Evolutionary conservation across 768 basidiomycete genomes (phyloP), one percentile per base, ranked within the genome.

Genomic region (Pulveroboletus sp.): DNA sequence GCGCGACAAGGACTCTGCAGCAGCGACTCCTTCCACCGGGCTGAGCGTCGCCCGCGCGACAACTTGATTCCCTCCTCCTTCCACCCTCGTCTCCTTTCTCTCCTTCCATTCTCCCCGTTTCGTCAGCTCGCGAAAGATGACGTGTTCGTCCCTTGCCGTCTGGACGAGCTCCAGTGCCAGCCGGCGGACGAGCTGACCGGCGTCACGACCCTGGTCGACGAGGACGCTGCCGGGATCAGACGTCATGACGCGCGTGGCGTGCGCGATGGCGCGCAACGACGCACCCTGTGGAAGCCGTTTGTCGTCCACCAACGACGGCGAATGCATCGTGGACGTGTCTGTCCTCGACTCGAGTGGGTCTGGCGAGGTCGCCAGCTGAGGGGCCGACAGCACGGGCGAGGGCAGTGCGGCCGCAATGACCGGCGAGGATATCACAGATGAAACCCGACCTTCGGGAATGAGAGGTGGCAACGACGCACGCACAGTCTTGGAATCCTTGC

Each of bases 211-310:
- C 49, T 82, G 77, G 63, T 91, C 85, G 0, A 78, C 76, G 10
- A 93, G 76, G 48, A 93, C 80, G 55, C 87, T 89, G 12, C 77
- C 72, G 0, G 89, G 78, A 57, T 88, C 88, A 3, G 81, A 75
- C 0, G 86, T 86, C 89, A 93, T 91, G n/a, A 92, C 85, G 4
- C 90, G 81, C 2, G 86, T 92, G 1, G 90, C 89, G 47, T 91
- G 83, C 16, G 80, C 78, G 47, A 93, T 89, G 2, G 90, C 90
- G 6, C 80, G 80, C 2, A 93, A 63, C 1, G 86, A 78, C 0
- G 82, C 66, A 2, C 88, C 86, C 59, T 91, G 89, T 0, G 62
- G 69, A 7, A 47, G 63, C 34, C 54, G 64, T 35, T 67, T 68
- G 27, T 68, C 66, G 35, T 62, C 69, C 6, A 27, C 17, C 6